Base-by-base conservation (phyloP, 106 monocot species). In the Dendrobium chrysotoxum region DNA sequence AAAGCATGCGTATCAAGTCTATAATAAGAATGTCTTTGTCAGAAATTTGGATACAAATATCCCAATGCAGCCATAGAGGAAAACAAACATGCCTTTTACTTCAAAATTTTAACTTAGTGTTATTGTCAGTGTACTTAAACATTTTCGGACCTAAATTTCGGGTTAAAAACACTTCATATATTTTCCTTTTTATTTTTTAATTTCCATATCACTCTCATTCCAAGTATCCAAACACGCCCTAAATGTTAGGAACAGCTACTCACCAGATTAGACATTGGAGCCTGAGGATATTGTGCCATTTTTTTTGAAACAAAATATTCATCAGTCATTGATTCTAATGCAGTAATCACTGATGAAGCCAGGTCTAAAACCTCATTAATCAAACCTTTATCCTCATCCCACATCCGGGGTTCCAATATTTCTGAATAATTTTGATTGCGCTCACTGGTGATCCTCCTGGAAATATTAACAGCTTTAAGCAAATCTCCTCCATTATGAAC, bases 401-500 rank as follows among this genome's bases (percentile, higher is more conserved):
- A 83, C 77, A 54, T 76, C 25, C 66, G 84, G 58, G 86, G 80
- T 83, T 89, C 78, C 80, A 85, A 82, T 47, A 97, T 77, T 57
- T 98, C 98, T 0, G 88, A 82, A 50, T 88, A 92, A 44, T 78
- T 84, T 41, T 23, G 30, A 85, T 94, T 79, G 81, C 87, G 84
- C 31, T 70, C 67, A 70, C 83, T 85, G 18, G 10, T 79, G 57
- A 95, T 95, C 78, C 74, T 84, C 81, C 79, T 88, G 9, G 89
- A 90, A 75, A 91, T 98, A 58, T 81, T 80, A 50, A 93, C 35
- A 53, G 98, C 95, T 77, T 95, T 88, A 70, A 73, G 44, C 11
- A 98, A 70, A 84, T 98, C 81, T 79, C 98, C 98, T 26, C 98
- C 98, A 86, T 92, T 92, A 80, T 95, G 90, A 55, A 98, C 79